A percentile compares a stretch with the other conserved stretches of the same genome.
Conservation (phyloP, 805 yeast genomes). For the Candida fluviatilis region DNA sequence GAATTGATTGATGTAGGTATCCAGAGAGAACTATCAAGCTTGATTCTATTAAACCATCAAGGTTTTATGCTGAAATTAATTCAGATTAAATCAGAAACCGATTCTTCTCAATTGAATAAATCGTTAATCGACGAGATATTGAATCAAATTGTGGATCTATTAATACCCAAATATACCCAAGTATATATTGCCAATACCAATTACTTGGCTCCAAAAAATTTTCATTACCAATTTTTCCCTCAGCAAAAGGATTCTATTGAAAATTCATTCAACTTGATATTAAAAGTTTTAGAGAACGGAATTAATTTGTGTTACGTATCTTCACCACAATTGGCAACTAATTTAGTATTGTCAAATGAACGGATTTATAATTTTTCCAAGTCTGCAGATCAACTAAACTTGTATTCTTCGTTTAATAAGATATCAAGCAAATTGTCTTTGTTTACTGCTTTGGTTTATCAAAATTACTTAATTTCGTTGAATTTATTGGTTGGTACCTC, state of each 20-base stretch:
- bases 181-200: constrained; percentile 1
- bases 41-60: constrained; percentile 1
- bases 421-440: constrained; percentile 20
- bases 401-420: constrained; percentile 16
- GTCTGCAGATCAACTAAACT: constrained; percentile 8
- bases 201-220: background rate
- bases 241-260: constrained; percentile 4
- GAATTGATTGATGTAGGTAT: background rate
- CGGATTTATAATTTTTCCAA: constrained; percentile 3
- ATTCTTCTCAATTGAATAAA: background rate
- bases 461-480: constrained; percentile 15
- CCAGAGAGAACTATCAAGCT: constrained; percentile 3
- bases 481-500: constrained; percentile 10
- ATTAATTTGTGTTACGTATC: constrained; percentile 9
- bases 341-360: constrained; percentile 3
- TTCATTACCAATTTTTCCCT: constrained; percentile 3
- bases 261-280: constrained; percentile 13
- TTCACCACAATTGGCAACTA: constrained; percentile 5
- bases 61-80: background rate
- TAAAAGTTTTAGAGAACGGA: constrained; percentile 22
- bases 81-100: background rate
- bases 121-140: background rate
- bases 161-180: constrained; percentile 2
- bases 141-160: background rate
- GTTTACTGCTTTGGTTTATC: constrained; percentile 10